phyloP scores from a whole-genome alignment of 345 rosid species.

The Schrenkiella parvula region DNA sequence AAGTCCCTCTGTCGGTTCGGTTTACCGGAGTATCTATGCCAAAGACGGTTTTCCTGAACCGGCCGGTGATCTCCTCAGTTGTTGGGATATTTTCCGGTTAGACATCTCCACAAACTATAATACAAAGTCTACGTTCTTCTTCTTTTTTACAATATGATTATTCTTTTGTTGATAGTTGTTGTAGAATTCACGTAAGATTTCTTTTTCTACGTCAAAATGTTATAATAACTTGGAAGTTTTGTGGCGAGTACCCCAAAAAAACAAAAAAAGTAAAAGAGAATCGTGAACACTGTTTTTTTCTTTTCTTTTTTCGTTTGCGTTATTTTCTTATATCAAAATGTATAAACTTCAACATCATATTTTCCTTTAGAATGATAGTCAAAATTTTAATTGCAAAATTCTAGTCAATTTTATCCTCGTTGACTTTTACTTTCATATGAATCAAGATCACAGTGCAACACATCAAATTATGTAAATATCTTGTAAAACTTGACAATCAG shows the following conservation, averaged over 20 bases:
- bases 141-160: background rate
- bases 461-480: no score
- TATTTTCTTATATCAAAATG: background rate
- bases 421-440: background rate
- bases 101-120: background rate
- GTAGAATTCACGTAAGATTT: background rate
- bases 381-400: background rate
- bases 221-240: background rate
- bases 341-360: background rate
- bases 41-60: slow-evolving; percentile 82
- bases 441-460: background rate
- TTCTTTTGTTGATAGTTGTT: background rate
- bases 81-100: slow-evolving; percentile 98
- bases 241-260: background rate
- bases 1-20: slow-evolving; percentile 78
- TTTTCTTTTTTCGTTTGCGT: background rate
- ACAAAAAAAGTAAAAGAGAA: background rate
- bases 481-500: background rate
- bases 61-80: slow-evolving; percentile 58
- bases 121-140: background rate
- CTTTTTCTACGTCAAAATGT: background rate
- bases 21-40: slow-evolving; percentile 79
- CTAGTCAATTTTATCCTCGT: background rate
- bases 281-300: background rate
- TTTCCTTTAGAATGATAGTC: background rate